Conservation (phyloP, 306 rosid species). For the Ziziphus jujuba region DNA sequence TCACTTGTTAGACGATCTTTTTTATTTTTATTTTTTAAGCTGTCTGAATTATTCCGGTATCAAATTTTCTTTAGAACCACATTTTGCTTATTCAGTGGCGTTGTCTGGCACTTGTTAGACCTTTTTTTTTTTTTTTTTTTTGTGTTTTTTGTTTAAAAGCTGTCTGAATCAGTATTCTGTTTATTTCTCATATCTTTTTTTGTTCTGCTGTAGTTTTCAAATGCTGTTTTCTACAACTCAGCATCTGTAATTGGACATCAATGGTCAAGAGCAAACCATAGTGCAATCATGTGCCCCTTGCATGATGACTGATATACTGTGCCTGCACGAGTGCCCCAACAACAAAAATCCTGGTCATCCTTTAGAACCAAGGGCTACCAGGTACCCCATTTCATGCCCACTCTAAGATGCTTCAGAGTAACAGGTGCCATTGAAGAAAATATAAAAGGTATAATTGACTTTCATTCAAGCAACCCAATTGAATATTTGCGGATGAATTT, state of each 20-base stretch:
- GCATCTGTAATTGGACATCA: conserved; percentile 16
- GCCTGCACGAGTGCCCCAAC: conserved; percentile 52
- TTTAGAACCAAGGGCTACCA: conserved; percentile 74
- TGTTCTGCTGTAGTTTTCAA: neutral
- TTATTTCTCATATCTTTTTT: no score
- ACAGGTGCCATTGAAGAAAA: conserved; percentile 66
- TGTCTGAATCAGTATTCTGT: no score
- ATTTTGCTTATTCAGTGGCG: no score
- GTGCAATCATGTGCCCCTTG: conserved; percentile 80
- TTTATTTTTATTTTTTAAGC: no score
- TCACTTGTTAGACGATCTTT: no score
- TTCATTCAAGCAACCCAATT: conserved; percentile 64
- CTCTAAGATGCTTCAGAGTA: conserved; percentile 64
- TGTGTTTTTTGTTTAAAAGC: no score
- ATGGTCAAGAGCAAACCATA: conserved; percentile 80
- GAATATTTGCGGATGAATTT: conserved; percentile 70
- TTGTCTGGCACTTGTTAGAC: no score
- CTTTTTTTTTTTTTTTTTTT: no score
- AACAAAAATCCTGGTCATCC: conserved; percentile 78
- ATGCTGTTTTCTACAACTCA: conserved; percentile 43
- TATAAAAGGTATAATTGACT: conserved; percentile 61
- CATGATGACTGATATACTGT: conserved; percentile 70
- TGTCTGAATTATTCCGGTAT: no score
- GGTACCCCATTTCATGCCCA: conserved; percentile 79
- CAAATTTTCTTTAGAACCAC: no score